These are phyloP conservation scores for Candida coleopterorum DNA, from an alignment of 805 yeast genomes.

Conservation along the genomic window DNA sequence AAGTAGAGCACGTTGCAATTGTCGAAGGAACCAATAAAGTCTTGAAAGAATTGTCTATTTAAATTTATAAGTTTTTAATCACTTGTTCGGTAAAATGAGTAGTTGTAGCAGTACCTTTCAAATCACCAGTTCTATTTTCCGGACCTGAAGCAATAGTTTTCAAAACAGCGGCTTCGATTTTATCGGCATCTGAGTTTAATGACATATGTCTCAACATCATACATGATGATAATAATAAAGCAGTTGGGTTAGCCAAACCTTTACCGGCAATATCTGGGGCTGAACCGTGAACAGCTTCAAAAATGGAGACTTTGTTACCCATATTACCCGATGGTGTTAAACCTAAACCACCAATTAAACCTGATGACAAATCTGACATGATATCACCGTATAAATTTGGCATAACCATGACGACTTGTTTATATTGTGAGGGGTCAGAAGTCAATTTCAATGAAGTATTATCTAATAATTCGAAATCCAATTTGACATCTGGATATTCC, in stretches of 20 bases:
- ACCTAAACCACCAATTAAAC: conserved; percentile 98
- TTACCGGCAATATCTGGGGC: conserved; percentile 99
- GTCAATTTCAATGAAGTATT: conserved; percentile 91
- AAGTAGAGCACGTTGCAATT: conserved; percentile 81
- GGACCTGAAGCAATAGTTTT: conserved; percentile 92
- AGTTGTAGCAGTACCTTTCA: conserved; percentile 90
- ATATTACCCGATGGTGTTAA: conserved; percentile 98
- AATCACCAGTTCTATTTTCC: conserved; percentile 93
- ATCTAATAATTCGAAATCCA: conserved; percentile 86
- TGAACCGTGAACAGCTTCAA: conserved; percentile 99
- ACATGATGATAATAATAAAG: conserved; percentile 88
- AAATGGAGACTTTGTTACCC: conserved; percentile 96
- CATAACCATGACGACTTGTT: conserved; percentile 92
- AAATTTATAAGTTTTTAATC: conserved; percentile 56
- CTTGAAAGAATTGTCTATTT: conserved; percentile 27
- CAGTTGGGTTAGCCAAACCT: conserved; percentile 99
- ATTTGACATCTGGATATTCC: conserved; percentile 86
- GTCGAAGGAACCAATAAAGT: conserved; percentile 84
- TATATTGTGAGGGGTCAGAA: conserved; percentile 81
- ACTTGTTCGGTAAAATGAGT: conserved; percentile 88
- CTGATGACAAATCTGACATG: conserved; percentile 95
- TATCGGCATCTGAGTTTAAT: conserved; percentile 72
- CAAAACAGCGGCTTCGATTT: conserved; percentile 82
- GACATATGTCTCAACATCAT: conserved; percentile 99
- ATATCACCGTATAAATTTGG: conserved; percentile 99